Conservation (phyloP, 495 filamentous ascomycete genomes). For the Astrothelium subdiscretum region DNA sequence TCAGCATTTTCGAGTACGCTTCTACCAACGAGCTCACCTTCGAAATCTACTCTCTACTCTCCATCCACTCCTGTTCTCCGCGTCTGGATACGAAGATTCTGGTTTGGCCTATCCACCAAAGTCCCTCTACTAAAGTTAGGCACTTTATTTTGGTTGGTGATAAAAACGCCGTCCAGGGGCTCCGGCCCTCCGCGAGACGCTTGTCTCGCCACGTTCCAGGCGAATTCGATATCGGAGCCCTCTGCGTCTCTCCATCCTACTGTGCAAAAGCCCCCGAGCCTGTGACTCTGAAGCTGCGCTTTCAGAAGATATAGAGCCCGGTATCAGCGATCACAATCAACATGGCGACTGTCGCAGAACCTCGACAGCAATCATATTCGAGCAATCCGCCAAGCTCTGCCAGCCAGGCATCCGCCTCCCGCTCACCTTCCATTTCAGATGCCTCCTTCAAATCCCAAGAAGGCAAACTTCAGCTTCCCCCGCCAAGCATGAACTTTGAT, state of each 20-base stretch:
- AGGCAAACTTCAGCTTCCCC: background rate
- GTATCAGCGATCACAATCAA: background rate
- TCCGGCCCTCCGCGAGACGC: background rate
- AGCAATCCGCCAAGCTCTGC: background rate
- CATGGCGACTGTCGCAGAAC: background rate
- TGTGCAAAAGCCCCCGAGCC: background rate
- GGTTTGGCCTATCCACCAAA: background rate
- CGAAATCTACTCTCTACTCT: background rate
- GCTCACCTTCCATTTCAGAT: constrained; percentile 1
- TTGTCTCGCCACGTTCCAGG: background rate
- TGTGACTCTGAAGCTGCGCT: background rate
- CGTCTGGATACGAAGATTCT: background rate
- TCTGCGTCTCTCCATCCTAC: background rate
- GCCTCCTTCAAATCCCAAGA: background rate
- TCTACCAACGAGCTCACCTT: background rate
- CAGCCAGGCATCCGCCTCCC: background rate
- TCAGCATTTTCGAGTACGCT: background rate
- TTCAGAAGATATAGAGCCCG: background rate
- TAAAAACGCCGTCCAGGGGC: background rate
- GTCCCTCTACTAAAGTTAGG: background rate
- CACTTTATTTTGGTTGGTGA: background rate
- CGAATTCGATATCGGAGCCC: background rate
- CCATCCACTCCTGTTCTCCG: background rate
- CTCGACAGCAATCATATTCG: background rate
- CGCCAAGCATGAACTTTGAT: background rate